These are phyloP conservation scores for Geotrichum bryndzae DNA, from an alignment of 1,139 yeast species.

Conservation along the genomic window DNA sequence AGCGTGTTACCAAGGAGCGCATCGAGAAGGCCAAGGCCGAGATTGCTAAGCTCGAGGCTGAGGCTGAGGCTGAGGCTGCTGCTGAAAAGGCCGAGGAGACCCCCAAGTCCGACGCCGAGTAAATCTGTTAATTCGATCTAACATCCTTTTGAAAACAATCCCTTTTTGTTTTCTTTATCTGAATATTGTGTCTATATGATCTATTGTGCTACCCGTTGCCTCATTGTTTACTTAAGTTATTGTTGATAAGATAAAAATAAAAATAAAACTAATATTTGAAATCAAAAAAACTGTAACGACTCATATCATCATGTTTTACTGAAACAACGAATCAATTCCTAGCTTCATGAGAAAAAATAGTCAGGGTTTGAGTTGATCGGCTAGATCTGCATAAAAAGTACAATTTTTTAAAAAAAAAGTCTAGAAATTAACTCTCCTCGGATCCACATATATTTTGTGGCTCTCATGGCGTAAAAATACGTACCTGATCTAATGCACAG, in stretches of 20 bases:
- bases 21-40: constrained; percentile 70
- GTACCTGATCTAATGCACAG: too few relatives aligned
- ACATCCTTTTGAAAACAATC: neutral
- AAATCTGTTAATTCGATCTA: neutral
- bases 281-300: neutral
- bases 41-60: constrained; percentile 50
- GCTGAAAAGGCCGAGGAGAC: constrained; percentile 1
- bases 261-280: neutral
- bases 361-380: too few relatives aligned
- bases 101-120: constrained; percentile 6
- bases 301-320: neutral
- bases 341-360: too few relatives aligned
- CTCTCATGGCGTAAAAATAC: too few relatives aligned
- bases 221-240: neutral
- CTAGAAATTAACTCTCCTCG: too few relatives aligned
- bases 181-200: neutral
- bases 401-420: too few relatives aligned
- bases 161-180: neutral
- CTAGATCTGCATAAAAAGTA: too few relatives aligned
- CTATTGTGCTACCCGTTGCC: neutral
- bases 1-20: constrained; percentile 71
- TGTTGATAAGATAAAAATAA: neutral
- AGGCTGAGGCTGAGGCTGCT: constrained; percentile 13
- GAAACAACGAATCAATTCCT: neutral
- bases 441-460: too few relatives aligned